phyloP scores from a whole-genome alignment of 2,329 filamentous ascomycete genomes.

The Ophiostoma novo-ulmi region DNA sequence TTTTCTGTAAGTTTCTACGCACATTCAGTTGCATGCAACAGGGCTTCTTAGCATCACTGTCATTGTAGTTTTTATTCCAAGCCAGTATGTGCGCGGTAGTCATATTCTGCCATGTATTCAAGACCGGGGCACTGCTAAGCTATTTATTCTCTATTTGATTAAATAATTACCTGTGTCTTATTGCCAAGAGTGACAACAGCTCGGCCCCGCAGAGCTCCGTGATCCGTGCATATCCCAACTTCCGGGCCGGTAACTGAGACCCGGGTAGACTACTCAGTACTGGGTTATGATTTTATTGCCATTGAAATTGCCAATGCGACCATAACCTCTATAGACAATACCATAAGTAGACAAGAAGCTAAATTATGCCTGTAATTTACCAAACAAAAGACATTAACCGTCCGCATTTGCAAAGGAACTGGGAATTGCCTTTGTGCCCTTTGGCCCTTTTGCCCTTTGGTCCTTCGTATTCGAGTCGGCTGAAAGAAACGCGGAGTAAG shows the following conservation, averaged over 20 bases:
- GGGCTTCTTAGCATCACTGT: background rate
- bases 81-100: no score
- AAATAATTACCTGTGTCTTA: no score
- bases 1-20: background rate
- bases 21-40: background rate
- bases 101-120: no score
- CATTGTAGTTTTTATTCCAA: background rate
- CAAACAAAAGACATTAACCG: background rate
- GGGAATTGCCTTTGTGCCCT: background rate
- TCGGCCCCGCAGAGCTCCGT: background rate
- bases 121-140: background rate
- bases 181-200: background rate
- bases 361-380: background rate
- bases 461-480: background rate
- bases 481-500: background rate
- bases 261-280: background rate
- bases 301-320: no score
- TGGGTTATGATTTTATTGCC: background rate
- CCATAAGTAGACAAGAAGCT: background rate
- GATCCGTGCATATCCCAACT: background rate
- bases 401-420: background rate
- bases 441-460: background rate
- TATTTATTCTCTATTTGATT: no score
- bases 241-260: background rate
- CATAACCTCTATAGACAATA: background rate